Base-by-base conservation (phyloP, 1,139 yeast species). In the Yamadazyma conglobata region DNA sequence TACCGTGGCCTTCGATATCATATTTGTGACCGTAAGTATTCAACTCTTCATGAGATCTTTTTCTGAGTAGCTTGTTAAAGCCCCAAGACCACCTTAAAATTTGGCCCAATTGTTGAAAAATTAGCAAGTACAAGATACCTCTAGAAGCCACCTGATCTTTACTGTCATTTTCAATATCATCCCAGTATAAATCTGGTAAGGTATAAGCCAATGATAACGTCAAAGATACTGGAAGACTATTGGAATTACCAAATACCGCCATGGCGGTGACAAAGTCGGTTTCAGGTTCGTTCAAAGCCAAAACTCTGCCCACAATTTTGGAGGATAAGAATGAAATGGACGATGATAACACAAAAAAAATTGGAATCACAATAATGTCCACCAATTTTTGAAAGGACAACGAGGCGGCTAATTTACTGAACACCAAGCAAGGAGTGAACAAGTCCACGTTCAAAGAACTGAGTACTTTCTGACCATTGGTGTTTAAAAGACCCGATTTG, bases 71-170 rank as follows among this genome's bases (percentile, higher is more conserved):
- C 15, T 77, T 80, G 52, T 85, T 83, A 58, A 77, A 84, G n/a
- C 95, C 95, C 93, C 94, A 85, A 3, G 91, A 81, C 95, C 95
- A 85, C 39, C 95, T 66, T 37, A 85, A 64, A 46, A 84, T 72
- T 58, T 84, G 94, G 22, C 94, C 94, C 50, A 85, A 67, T 53
- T 85, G 95, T 60, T 85, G 94, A 58, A 85, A 85, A 30, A 85
- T 79, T 36, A 85, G 61, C 44, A 85, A 63, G 54, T 85, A 85
- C 33, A 85, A 64, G 31, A 85, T 78, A 26, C 94, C 95, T 39
- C 95, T 68, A 4, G 87, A 77, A 0, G 93, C 93, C 29, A 85
- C 79, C 44, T 76, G 76, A 44, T 83, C 91, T 11, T 77, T 60
- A 17, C 70, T 61, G 49, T 85, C 95, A 44, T 73, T 70, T 4